Evolutionary conservation across 2,329 filamentous ascomycete species (phyloP).

Genomic region (Pseudocercospora eumusae): DNA sequence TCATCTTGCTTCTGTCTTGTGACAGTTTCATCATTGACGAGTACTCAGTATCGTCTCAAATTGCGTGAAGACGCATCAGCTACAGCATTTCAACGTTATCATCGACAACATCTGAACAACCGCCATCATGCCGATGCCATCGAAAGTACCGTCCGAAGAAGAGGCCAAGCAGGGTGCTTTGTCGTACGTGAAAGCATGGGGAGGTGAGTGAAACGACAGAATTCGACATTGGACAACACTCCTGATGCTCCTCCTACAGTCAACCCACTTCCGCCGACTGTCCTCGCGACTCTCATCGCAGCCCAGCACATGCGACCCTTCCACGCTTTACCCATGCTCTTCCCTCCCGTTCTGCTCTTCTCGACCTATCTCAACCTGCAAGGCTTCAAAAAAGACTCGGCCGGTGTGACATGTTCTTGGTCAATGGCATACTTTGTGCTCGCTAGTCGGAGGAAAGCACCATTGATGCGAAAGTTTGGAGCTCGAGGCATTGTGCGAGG

Average conservation of each 20-base stretch:
- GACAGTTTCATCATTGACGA: background rate
- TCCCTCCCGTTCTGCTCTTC: constrained; percentile 66
- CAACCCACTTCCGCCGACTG: constrained; percentile 63
- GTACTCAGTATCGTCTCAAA: background rate
- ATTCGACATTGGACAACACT: background rate
- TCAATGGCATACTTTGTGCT: constrained; percentile 66
- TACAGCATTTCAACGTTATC: background rate
- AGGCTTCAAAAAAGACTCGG: constrained; percentile 63
- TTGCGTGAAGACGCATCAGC: background rate
- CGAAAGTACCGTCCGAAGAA: constrained; percentile 40
- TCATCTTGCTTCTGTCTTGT: constrained; percentile 7
- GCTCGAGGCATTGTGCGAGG: constrained; percentile 56
- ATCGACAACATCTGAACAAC: constrained; percentile 4
- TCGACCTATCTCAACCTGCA: constrained; percentile 66
- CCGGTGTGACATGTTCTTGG: constrained; percentile 65
- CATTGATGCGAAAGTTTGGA: constrained; percentile 51
- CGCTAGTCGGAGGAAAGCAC: constrained; percentile 58
- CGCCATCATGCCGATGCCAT: constrained; percentile 45
- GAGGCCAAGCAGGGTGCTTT: constrained; percentile 46
- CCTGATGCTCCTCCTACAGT: constrained; percentile 46
- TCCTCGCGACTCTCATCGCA: constrained; percentile 66
- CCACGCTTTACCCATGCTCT: constrained; percentile 65
- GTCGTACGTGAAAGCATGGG: constrained; percentile 53
- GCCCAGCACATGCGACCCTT: constrained; percentile 68
- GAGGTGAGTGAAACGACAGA: constrained; percentile 45